Percentiles rank a stretch among this genome's conserved stretches.
These are phyloP conservation scores for Escovopsis sp. DNA, from an alignment of 2,329 filamentous ascomycete species.

Conservation along the genomic window DNA sequence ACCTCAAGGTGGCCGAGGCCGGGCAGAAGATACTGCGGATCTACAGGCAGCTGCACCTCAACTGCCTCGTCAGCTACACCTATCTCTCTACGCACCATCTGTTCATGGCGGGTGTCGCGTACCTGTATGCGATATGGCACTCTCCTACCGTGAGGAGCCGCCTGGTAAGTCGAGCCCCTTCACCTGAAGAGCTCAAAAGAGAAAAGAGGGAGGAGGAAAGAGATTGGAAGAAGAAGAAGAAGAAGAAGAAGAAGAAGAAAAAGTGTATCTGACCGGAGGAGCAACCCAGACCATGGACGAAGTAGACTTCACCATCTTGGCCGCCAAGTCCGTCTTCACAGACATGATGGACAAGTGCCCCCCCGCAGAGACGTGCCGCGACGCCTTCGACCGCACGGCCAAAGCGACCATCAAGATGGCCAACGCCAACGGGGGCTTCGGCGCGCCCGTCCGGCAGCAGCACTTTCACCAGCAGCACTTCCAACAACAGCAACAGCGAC, in stretches of 20 bases:
- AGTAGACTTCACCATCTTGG: constrained; percentile 91
- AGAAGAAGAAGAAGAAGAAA: too few species aligned
- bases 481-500: too few species aligned
- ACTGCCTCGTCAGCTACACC: constrained; percentile 87
- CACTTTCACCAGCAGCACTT: too few species aligned
- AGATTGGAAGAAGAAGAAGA: too few species aligned
- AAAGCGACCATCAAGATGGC: constrained; percentile 95
- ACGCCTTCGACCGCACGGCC: constrained; percentile 88
- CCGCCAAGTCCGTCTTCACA: constrained; percentile 80
- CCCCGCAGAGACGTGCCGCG: constrained; percentile 83
- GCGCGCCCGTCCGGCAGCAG: constrained; percentile 18
- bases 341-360: constrained; percentile 92
- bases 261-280: too few species aligned
- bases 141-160: constrained; percentile 76
- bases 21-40: constrained; percentile 84
- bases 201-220: too few species aligned
- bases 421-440: constrained; percentile 73
- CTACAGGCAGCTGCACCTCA: constrained; percentile 77
- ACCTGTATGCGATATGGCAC: constrained; percentile 95
- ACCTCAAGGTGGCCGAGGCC: constrained; percentile 87
- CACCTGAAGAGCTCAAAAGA: too few species aligned
- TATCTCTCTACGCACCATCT: constrained; percentile 91
- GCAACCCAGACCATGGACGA: constrained; percentile 62
- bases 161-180: constrained; percentile 29
- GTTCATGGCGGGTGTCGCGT: constrained; percentile 94